Conservation (phyloP, 208 protist genomes). For the Tritrichomonas foetus region DNA sequence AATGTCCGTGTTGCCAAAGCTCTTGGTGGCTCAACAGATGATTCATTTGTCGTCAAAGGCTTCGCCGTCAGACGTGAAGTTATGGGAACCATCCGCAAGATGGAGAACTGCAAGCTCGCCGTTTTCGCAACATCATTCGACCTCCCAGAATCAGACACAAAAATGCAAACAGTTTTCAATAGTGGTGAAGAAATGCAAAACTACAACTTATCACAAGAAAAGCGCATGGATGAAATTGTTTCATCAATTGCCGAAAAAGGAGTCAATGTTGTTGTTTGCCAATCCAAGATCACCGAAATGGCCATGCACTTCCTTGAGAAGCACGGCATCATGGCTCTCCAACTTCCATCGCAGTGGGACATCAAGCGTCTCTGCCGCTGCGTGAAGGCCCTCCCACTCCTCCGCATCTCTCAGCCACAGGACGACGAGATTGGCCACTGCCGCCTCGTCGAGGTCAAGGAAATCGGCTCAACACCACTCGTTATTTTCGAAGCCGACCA, state of each 20-base stretch:
- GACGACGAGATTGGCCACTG: conserved; percentile 60
- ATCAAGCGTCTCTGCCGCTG: conserved; percentile 89
- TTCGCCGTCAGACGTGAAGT: conserved; percentile 87
- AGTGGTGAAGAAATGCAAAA: conserved; percentile 91
- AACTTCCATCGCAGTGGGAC: conserved; percentile 96
- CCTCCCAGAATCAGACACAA: conserved; percentile 89
- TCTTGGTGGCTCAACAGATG: conserved; percentile 81
- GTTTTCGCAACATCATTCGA: conserved; percentile 94
- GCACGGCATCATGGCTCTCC: conserved; percentile 92
- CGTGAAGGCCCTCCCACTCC: conserved; percentile 73
- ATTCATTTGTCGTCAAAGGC: conserved; percentile 82
- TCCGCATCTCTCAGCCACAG: conserved; percentile 39
- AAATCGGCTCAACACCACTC: conserved; percentile 80
- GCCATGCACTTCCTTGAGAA: conserved; percentile 97
- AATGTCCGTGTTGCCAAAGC: conserved; percentile 97
- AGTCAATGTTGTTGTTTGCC: conserved; percentile 92
- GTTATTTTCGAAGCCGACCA: neutral
- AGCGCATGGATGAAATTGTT: conserved; percentile 84
- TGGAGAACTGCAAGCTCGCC: conserved; percentile 89
- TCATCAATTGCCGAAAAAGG: conserved; percentile 85
- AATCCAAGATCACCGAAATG: conserved; percentile 90
- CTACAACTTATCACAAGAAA: conserved; percentile 89
- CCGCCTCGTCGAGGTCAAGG: conserved; percentile 78
- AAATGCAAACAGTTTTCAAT: conserved; percentile 72
- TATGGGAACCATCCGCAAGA: conserved; percentile 68